Conservation (phyloP, 2,329 filamentous ascomycete genomes). For the Lizonia empirigonia region DNA sequence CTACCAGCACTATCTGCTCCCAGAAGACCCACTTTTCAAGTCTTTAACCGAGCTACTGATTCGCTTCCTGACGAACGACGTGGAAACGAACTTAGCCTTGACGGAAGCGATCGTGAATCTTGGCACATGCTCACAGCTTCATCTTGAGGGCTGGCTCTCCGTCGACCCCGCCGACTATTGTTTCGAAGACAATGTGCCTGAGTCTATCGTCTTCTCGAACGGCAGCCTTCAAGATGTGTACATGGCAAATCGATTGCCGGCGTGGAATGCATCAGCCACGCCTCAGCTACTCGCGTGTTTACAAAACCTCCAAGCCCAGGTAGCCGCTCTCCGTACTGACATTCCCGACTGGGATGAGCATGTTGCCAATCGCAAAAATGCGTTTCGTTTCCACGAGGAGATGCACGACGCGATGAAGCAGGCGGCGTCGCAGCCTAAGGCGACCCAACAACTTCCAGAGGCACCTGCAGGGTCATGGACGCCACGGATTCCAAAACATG, state of each 20-base stretch:
- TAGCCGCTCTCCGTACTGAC: slow-evolving; percentile 50
- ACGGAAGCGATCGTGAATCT: slow-evolving; percentile 84
- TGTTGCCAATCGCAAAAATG: slow-evolving; percentile 55
- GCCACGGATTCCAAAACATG: slow-evolving; percentile 45
- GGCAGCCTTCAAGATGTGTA: slow-evolving; percentile 42
- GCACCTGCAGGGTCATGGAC: slow-evolving; percentile 40
- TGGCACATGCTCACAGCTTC: slow-evolving; percentile 81
- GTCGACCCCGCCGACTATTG: slow-evolving; percentile 64
- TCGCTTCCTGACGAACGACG: slow-evolving; percentile 85
- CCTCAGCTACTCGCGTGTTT: slow-evolving; percentile 53
- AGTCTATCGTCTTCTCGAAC: slow-evolving; percentile 33
- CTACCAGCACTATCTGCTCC: slow-evolving; percentile 64
- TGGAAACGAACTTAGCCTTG: slow-evolving; percentile 87
- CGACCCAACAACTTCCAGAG: slow-evolving; percentile 34
- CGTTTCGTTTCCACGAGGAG: slow-evolving; percentile 55
- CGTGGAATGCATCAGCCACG: slow-evolving; percentile 43
- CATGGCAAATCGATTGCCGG: slow-evolving; percentile 44
- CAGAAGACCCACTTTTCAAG: slow-evolving; percentile 64
- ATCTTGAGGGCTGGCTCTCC: slow-evolving; percentile 88
- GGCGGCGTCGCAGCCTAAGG: slow-evolving; percentile 36
- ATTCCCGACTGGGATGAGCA: slow-evolving; percentile 56
- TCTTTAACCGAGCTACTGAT: slow-evolving; percentile 66
- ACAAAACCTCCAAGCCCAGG: slow-evolving; percentile 49
- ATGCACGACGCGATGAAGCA: slow-evolving; percentile 49
- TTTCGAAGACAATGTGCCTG: slow-evolving; percentile 35